Evolutionary conservation across 148 eudicot species (phyloP), one percentile per base, ranked within the genome.

Genomic region (Cornus suecica): DNA sequence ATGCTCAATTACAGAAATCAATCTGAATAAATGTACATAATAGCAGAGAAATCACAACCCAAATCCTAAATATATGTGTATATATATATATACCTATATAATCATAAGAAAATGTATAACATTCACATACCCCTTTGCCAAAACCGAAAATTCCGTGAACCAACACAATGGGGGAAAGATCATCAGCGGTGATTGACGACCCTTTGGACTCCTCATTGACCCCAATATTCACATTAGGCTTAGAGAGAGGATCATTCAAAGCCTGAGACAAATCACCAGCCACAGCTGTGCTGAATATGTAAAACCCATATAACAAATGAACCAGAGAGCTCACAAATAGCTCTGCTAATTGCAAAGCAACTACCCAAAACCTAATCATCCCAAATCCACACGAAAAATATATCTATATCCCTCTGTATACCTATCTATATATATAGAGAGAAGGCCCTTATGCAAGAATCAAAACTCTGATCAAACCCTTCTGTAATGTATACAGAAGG

Each of bases 131-230:
- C 90, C 99, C 99, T 88, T 94, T 89, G 34, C 99, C 99, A 76
- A 94, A 92, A 13, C 98, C 98, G 82, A 92, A 94, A 72, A 92
- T 90, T 0, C 98, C 97, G 83, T 94, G 97, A 81, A 92, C 94
- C 70, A 94, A 79, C 69, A 94, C 97, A 89, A 94, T 94, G 69
- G 98, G 98, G 56, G 97, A 90, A 83, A 92, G 72, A 86, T 87
- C 92, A 71, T 84, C 86, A 72, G 74, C 54, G 62, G 52, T 77
- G 3, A 85, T 81, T 22, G 85, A 67, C 58, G 85, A 67, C 58
- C 31, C 70, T 54, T 42, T 61, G 4, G 80, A 26, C 8, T 78
- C 78, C n/a, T 82, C 84, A 68, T 79, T 82, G 58, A 83, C 81
- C 74, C 65, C 85, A 51, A 67, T 14, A 70, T 82, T 83, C 64